Evolutionary conservation across 2,329 filamentous ascomycete species (phyloP), one percentile per base, ranked within the genome.

Genomic region (Stenocarpella maydis): DNA sequence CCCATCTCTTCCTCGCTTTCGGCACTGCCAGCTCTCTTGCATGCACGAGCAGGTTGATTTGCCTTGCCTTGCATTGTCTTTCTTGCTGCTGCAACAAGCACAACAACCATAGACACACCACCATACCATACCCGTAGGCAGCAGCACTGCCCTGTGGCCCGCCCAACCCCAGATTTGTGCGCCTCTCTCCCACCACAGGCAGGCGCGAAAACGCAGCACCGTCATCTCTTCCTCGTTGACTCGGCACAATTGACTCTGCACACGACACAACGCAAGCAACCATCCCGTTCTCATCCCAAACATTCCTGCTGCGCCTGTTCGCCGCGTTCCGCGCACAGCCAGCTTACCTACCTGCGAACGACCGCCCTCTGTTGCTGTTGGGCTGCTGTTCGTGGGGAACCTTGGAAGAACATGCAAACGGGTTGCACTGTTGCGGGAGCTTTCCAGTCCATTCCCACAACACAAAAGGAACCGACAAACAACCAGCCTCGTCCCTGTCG

Each of bases 401-500:
- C n/a, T n/a, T n/a, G 26, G n/a, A 10, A 37, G 34, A 37, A 37
- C 34, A 37, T 37, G 12, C 34, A 37, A 37, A 37, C 34, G 9
- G 34, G 12, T 37, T 8, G 21, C 26, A 17, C 19, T 21, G 41
- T 55, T 49, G 55, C 19, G 26, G 26, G 26, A 47, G 58, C 58
- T 17, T 26, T 49, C 43, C 41, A 17, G 58, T 37, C 43, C 41
- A 41, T 61, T 47, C 26, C 39, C 39, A 45, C 54, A 43, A 61
- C 41, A 47, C 31, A 34, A 34, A 9, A 34, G 31, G 31, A 34
- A 47, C 39, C 55, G 45, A 55, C n/a, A n/a, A 55, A 24, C 41
- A 61, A 61, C 58, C 17, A 61, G 58, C 58, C 58, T 47, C 58
- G 58, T 61, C 58, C 58, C 58, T 61, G 58, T 37, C 26, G 58